Base-by-base conservation (phyloP, 768 basidiomycete genomes). In the Boletus coccyginus region DNA sequence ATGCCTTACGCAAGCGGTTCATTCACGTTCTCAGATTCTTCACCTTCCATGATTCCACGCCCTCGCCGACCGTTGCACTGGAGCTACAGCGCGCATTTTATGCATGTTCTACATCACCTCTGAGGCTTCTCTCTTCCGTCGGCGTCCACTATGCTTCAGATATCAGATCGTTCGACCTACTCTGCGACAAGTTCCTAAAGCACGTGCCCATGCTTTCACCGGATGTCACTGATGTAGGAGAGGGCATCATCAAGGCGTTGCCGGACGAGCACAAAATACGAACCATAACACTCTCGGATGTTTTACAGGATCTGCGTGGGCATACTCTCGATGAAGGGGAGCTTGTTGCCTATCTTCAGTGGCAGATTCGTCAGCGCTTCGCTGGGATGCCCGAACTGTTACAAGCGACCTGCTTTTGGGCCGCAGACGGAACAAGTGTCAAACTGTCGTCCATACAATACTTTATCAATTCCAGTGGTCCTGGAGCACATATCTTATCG, bases 41-140 rank as follows among this genome's bases (percentile, higher is more conserved):
- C 38, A 35, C 54, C 2, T 59, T 61, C 8, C 21, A 53, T 10
- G 29, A 31, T 39, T 61, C 60, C 38, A 94, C 94, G 0, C 95
- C 96, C 1, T 91, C 89, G 0, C 65, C 82, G 1, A 81, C 87
- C 38, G 90, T 97, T 24, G 85, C 91, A 0, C 72, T 69, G 16
- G 70, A 82, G 17, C 79, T 95, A 47, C 86, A 90, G 65, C 71
- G 75, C 0, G 84, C 88, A 1, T 97, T 97, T 73, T 97, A 94
- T 68, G 69, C 75, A 0, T 90, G 87, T 59, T 76, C 78, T 6
- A 16, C n/a, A 1, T 13, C 3, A 5, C 31, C 50, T 8, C 9
- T 41, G 4, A 32, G 31, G 2, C 24, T 48, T 27, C 36, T 48
- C 5, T 48, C 47, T 7, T 36, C 35, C 7, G 9, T 4, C 5